phyloP scores from a whole-genome alignment of 1,139 yeast species.

The Yamadazyma diddensiae region DNA sequence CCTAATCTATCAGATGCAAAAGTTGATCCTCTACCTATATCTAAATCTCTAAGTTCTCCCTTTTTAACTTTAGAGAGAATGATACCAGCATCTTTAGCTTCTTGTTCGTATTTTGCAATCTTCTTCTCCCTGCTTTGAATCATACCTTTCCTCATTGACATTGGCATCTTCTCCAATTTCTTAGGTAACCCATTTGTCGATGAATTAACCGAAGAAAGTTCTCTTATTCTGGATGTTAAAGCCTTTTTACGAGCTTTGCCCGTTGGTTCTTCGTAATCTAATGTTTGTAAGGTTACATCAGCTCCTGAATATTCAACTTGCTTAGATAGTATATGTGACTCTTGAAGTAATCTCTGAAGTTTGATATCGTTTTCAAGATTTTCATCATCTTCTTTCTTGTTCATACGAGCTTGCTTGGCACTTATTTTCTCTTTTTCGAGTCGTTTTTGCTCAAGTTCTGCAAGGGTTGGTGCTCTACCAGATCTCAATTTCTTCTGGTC shows the following conservation, averaged over 20 bases:
- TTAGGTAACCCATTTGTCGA: conserved; percentile 34
- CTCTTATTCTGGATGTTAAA: conserved; percentile 62
- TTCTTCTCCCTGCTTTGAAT: conserved; percentile 52
- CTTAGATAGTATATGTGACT: conserved; percentile 79
- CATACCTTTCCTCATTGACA: conserved; percentile 85
- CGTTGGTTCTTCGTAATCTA: conserved; percentile 66
- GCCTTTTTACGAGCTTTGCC: conserved; percentile 81
- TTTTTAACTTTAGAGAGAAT: conserved; percentile 63
- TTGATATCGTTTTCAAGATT: conserved; percentile 79
- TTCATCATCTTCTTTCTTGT: conserved; percentile 37
- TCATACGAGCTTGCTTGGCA: conserved; percentile 26
- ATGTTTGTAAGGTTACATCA: conserved; percentile 64
- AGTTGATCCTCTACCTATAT: conserved; percentile 55
- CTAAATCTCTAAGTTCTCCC: conserved; percentile 59
- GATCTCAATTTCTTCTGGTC: conserved; percentile 33
- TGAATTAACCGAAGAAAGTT: conserved; percentile 52
- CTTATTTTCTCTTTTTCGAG: conserved; percentile 20
- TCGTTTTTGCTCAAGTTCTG: conserved; percentile 30
- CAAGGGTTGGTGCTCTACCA: conserved; percentile 43
- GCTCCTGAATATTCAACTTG: conserved; percentile 65
- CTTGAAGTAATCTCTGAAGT: conserved; percentile 74
- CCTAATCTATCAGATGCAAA: conserved; percentile 58
- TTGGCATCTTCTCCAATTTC: conserved; percentile 77
- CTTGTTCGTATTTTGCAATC: conserved; percentile 59
- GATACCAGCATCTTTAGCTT: conserved; percentile 88